Evolutionary conservation across 805 yeast genomes (phyloP).

Genomic region (Starmerella riodocensis): DNA sequence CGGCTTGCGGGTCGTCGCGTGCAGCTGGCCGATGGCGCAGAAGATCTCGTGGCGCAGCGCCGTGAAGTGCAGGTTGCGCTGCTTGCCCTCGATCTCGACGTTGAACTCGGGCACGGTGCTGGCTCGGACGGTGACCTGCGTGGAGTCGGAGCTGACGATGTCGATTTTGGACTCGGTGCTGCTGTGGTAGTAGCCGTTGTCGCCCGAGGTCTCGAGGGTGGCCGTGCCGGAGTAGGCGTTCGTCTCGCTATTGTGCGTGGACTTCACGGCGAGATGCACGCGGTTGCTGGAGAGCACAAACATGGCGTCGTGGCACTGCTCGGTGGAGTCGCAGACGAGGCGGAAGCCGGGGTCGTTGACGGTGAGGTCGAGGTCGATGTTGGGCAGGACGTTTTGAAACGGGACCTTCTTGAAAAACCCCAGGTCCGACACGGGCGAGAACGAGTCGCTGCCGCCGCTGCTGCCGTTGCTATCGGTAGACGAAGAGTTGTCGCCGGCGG

Average conservation of each 20-base stretch:
- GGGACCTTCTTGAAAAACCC: slow-evolving; percentile 3
- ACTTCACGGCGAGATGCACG: slow-evolving; percentile 24
- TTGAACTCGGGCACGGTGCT: slow-evolving; percentile 24
- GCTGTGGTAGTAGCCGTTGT: slow-evolving; percentile 24
- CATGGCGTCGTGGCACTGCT: slow-evolving; percentile 21
- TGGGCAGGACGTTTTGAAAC: slow-evolving; percentile 18
- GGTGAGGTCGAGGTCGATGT: slow-evolving; percentile 15
- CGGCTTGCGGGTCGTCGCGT: slow-evolving; percentile 8
- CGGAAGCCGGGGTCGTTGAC: slow-evolving; percentile 19
- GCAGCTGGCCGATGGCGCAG: slow-evolving; percentile 23
- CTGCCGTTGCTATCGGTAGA: neutral
- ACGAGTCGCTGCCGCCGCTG: too few relatives aligned
- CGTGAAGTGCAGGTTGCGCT: slow-evolving; percentile 22
- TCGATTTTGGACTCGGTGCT: slow-evolving; percentile 22
- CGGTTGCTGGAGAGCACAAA: slow-evolving; percentile 27
- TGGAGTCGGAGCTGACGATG: slow-evolving; percentile 20
- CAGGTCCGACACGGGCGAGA: neutral
- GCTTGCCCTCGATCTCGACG: slow-evolving; percentile 20
- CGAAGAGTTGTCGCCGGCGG: neutral
- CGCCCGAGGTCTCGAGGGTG: slow-evolving; percentile 12
- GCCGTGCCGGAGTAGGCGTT: slow-evolving; percentile 14
- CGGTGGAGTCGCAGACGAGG: slow-evolving; percentile 16
- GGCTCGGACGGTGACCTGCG: slow-evolving; percentile 20
- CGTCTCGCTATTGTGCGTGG: slow-evolving; percentile 21
- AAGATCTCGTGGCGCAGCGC: slow-evolving; percentile 27